A percentile compares a stretch with the other conserved stretches of the same genome.
Evolutionary conservation across 179 eudicot genomes (phyloP).

Genomic region (Actinidia arguta): DNA sequence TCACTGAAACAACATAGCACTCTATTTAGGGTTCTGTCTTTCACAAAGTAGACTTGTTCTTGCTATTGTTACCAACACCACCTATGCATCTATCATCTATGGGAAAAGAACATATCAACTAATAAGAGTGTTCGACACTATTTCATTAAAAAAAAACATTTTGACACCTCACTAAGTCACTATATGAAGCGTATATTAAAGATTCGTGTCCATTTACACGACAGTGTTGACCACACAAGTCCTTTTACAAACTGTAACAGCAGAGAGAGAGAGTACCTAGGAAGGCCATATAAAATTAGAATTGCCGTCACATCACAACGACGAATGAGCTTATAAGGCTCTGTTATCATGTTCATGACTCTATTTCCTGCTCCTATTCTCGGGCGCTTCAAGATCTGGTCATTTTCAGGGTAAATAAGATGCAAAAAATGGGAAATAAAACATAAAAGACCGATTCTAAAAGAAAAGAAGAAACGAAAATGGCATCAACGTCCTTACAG

Average conservation of each 20-base stretch:
- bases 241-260: neutral
- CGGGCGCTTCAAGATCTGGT: slow-evolving; percentile 68
- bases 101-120: neutral
- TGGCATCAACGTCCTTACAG: slow-evolving; percentile 47
- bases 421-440: neutral
- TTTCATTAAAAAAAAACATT: neutral
- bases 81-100: neutral
- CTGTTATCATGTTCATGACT: slow-evolving; percentile 67
- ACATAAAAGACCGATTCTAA: neutral
- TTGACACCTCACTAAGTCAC: neutral
- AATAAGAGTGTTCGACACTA: neutral
- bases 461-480: slow-evolving; percentile 4
- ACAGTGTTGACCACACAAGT: neutral
- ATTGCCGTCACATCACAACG: slow-evolving; percentile 96
- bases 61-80: neutral
- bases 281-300: slow-evolving; percentile 85
- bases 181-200: neutral
- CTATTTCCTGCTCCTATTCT: slow-evolving; percentile 66
- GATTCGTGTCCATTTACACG: neutral
- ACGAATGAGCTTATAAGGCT: slow-evolving; percentile 80
- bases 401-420: slow-evolving; percentile 11
- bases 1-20: no score
- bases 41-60: neutral
- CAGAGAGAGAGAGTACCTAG: slow-evolving; percentile 58
- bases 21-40: neutral